phyloP scores from a whole-genome alignment of 805 yeast genomes.

The Cyberlindnera japonica region DNA sequence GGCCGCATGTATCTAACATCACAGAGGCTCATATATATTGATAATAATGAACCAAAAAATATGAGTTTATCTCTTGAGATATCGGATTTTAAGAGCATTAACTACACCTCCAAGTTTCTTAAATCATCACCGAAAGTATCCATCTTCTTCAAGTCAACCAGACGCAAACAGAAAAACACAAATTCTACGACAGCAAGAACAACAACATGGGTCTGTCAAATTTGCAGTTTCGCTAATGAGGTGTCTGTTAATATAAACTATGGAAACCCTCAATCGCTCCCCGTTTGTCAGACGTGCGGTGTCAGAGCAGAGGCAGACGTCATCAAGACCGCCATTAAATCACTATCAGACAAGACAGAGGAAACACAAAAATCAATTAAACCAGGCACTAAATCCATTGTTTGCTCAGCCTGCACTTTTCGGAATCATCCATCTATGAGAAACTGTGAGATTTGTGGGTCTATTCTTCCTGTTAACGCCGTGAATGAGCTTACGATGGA shows the following conservation, averaged over 20 bases:
- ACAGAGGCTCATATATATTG: constrained; percentile 69
- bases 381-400: constrained; percentile 13
- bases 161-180: constrained; percentile 3
- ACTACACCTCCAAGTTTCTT: constrained; percentile 53
- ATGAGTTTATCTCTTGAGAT: constrained; percentile 48
- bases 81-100: constrained; percentile 37
- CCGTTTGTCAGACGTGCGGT: constrained; percentile 62
- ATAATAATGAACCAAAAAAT: constrained; percentile 38
- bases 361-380: background rate
- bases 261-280: constrained; percentile 30
- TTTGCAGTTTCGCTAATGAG: constrained; percentile 70
- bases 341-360: background rate
- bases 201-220: constrained; percentile 78
- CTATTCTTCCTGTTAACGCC: constrained; percentile 37
- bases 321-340: constrained; percentile 32
- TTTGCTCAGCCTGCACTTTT: constrained; percentile 68
- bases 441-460: constrained; percentile 86
- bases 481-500: constrained; percentile 18
- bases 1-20: constrained; percentile 81
- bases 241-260: constrained; percentile 31
- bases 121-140: constrained; percentile 78
- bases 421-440: constrained; percentile 75
- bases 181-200: constrained; percentile 4
- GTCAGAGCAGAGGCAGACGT: constrained; percentile 40
- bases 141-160: constrained; percentile 31